Evolutionary conservation across 495 filamentous ascomycete genomes (phyloP).

Genomic region (Rusavskia elegans): DNA sequence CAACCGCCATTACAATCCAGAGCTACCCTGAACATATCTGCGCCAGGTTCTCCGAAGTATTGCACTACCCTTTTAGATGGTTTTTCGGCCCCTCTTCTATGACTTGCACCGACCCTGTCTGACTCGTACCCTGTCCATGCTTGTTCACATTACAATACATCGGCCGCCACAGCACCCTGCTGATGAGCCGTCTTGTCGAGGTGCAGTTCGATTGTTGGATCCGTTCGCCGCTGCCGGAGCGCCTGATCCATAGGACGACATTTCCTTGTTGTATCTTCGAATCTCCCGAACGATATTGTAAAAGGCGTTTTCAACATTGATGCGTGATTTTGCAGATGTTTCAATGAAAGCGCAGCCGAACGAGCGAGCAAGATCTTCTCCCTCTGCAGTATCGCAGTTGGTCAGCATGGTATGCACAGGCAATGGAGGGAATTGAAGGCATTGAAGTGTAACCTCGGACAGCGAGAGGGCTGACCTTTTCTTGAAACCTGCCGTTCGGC

Average conservation of each 20-base stretch:
- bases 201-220: slow-evolving; percentile 52
- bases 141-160: slow-evolving; percentile 1
- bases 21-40: background rate
- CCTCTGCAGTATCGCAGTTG: slow-evolving; percentile 44
- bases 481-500: slow-evolving; percentile 75
- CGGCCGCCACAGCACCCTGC: slow-evolving; percentile 51
- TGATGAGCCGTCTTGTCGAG: slow-evolving; percentile 24
- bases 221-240: slow-evolving; percentile 43
- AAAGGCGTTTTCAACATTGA: slow-evolving; percentile 96
- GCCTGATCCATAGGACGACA: slow-evolving; percentile 67
- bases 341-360: slow-evolving; percentile 98
- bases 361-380: slow-evolving; percentile 64
- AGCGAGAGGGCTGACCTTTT: slow-evolving; percentile 49
- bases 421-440: background rate
- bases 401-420: background rate
- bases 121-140: background rate
- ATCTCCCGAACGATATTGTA: slow-evolving; percentile 97
- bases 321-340: slow-evolving; percentile 93
- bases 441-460: background rate
- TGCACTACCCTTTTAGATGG: background rate
- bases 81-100: background rate
- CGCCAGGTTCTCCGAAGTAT: background rate
- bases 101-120: background rate
- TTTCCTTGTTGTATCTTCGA: slow-evolving; percentile 92
- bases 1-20: background rate